These are phyloP conservation scores for Paramecium sexaurelia DNA, from an alignment of 73 alveolate species.

Conservation along the genomic window DNA sequence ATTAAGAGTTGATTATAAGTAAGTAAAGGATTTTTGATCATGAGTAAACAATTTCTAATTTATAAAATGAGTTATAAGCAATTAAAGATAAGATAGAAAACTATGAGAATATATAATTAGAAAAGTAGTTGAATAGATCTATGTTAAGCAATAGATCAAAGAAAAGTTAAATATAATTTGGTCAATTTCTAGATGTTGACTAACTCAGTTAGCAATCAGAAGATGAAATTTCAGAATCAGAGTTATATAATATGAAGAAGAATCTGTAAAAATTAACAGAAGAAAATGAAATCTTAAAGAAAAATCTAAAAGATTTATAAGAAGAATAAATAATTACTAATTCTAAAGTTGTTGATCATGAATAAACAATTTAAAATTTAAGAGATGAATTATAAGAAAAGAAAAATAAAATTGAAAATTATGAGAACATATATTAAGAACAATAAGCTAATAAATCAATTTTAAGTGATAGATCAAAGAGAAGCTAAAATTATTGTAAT, in stretches of 20 bases:
- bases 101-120: background rate
- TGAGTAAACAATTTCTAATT: background rate
- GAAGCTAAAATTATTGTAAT: background rate
- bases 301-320: background rate
- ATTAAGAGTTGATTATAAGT: background rate
- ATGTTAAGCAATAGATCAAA: conserved; percentile 27
- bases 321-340: background rate
- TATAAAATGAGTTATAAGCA: background rate
- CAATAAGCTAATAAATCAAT: background rate
- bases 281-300: background rate
- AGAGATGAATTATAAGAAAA: background rate
- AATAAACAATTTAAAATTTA: background rate
- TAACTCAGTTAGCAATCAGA: background rate
- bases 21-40: background rate
- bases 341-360: background rate
- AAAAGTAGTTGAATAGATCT: background rate
- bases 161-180: background rate
- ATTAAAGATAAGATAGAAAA: background rate
- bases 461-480: conserved; percentile 31
- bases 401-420: background rate
- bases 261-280: background rate
- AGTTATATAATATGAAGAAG: background rate
- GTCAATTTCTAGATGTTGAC: background rate
- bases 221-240: background rate
- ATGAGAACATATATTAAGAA: background rate